phyloP scores from a whole-genome alignment of 2,329 filamentous ascomycete genomes.

The Lachnellula arida region DNA sequence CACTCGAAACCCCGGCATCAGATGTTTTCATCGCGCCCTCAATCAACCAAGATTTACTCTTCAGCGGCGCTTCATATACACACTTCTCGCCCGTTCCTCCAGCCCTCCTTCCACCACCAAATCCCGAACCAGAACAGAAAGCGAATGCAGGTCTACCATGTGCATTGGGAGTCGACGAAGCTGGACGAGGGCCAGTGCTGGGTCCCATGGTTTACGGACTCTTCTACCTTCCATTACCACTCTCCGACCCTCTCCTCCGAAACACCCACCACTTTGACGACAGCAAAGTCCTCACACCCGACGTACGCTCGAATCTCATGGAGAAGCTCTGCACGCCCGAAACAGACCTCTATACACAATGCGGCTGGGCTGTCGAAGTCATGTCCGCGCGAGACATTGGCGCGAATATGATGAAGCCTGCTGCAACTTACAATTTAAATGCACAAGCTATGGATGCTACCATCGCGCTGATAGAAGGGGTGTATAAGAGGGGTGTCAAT shows the following conservation, averaged over 20 bases:
- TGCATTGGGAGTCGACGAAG: conserved; percentile 87
- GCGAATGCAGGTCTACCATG: conserved; percentile 51
- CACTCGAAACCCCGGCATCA: conserved; percentile 33
- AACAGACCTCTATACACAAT: conserved; percentile 55
- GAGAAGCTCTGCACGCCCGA: conserved; percentile 62
- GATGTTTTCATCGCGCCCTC: conserved; percentile 63
- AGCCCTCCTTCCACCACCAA: conserved; percentile 43
- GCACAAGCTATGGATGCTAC: conserved; percentile 94
- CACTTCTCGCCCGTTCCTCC: conserved; percentile 67
- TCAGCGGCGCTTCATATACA: conserved; percentile 63
- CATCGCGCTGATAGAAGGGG: conserved; percentile 71
- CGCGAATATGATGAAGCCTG: conserved; percentile 35
- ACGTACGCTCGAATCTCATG: conserved; percentile 70
- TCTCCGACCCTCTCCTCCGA: conserved; percentile 70
- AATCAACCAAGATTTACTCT: conserved; percentile 51
- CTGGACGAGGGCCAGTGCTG: conserved; percentile 88
- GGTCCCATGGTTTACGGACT: conserved; percentile 71
- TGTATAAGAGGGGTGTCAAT: conserved; percentile 74
- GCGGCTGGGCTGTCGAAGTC: conserved; percentile 78
- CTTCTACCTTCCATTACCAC: conserved; percentile 69
- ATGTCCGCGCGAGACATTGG: conserved; percentile 61
- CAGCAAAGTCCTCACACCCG: conserved; percentile 82
- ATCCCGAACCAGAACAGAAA: conserved; percentile 13
- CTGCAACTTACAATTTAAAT: conserved; percentile 77
- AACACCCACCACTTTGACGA: conserved; percentile 85